A percentile compares a stretch with the other conserved stretches of the same genome.
phyloP scores from a whole-genome alignment of 1,139 yeast species.

The Suhomyces ambrosiae region DNA sequence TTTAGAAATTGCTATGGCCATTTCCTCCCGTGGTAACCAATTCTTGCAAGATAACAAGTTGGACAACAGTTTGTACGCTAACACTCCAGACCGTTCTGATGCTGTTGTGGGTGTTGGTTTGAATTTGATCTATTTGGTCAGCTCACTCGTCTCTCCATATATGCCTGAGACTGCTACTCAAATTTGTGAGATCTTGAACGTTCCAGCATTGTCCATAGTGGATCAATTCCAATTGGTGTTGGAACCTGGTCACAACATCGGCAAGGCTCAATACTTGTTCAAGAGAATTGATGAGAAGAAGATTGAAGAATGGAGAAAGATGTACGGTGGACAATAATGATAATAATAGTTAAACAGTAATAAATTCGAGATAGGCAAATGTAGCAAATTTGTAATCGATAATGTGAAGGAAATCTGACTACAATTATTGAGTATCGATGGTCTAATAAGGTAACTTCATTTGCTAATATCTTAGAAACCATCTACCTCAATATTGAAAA shows the following conservation, averaged over 20 bases:
- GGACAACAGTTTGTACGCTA: constrained; percentile 80
- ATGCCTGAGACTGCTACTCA: constrained; percentile 82
- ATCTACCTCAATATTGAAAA: too few relatives aligned
- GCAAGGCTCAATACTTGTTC: constrained; percentile 89
- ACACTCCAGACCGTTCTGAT: constrained; percentile 78
- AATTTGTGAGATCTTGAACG: constrained; percentile 79
- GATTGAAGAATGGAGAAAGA: constrained; percentile 82
- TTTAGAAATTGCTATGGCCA: constrained; percentile 85
- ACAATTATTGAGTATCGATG: too few relatives aligned
- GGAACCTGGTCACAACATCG: constrained; percentile 82
- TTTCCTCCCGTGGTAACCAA: constrained; percentile 90
- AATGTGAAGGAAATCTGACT: too few relatives aligned
- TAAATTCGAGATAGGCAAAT: too few relatives aligned
- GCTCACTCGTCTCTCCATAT: constrained; percentile 80
- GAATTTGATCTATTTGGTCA: constrained; percentile 80
- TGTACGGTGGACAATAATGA: constrained; percentile 74
- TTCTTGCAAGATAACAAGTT: constrained; percentile 94
- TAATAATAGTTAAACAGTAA: constrained; percentile 5
- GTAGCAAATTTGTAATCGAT: too few relatives aligned
- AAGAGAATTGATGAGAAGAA: constrained; percentile 87
- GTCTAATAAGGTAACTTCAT: too few relatives aligned
- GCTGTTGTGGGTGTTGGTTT: constrained; percentile 92
- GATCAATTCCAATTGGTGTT: constrained; percentile 71
- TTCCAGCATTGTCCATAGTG: constrained; percentile 76
- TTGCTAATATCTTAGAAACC: too few relatives aligned